Base-by-base conservation (phyloP, 306 rosid genomes). In the Glycine soja region DNA sequence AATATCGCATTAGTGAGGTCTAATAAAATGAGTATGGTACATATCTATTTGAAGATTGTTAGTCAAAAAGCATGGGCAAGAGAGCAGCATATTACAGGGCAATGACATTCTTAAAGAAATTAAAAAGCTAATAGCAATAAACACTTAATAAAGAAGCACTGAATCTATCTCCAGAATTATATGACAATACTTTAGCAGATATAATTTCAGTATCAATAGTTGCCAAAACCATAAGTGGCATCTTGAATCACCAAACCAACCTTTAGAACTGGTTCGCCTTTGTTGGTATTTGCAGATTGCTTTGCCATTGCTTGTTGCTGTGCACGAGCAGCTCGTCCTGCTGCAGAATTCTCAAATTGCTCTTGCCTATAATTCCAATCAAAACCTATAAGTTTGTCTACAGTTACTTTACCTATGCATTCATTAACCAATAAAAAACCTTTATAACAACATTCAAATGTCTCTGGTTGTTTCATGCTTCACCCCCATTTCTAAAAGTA, bases 311-410 rank as follows among this genome's bases (percentile, higher is more conserved):
- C 91, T 83, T 87, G 88, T 58, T 82, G 83, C 70, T 93, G 99
- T 75, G 98, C 97, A 15, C 90, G 97, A 0, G 94, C 97, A 76
- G 98, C 96, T 83, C 93, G 83, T 83, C 95, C 99, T n/a, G 97
- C 93, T 12, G 97, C 84, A 80, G 98, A 90, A 57, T 90, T 89
- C 36, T 96, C 92, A 77, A 86, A 90, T 72, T 92, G 85, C 85
- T 89, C 98, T 84, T 91, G 93, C 90, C 99, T 95, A 88, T 81
- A 87, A 68, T 64, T 48, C 59, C 30, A 75, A 80, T 74, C 65
- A 64, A 75, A 65, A n/a, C 16, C 36, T 38, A 75, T 82, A 30
- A 42, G 12, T 81, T 18, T 16, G 15, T 54, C 53, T 38, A 59
- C 34, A 59, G 30, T 24, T 24, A 24, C 30, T 24, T 24, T 24